Conservation (phyloP, 139 green algal species). For the Gonium pectorale region DNA sequence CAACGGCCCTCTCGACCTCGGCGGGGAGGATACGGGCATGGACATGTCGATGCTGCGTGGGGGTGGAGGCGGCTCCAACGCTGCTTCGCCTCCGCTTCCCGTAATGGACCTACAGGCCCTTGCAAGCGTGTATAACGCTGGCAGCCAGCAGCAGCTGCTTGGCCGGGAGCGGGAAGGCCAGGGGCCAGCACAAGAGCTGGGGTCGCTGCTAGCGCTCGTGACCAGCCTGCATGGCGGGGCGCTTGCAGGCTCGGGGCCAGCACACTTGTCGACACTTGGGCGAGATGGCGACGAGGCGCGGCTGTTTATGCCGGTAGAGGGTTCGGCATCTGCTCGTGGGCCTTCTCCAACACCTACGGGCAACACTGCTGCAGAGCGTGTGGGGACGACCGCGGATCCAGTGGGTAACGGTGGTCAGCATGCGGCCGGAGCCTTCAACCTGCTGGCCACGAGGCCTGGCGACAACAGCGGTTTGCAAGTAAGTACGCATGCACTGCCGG, state of each 20-base stretch:
- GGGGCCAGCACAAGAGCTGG: neutral
- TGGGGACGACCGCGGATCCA: too few relatives aligned
- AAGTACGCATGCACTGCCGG: too few relatives aligned
- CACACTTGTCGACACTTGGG: too few relatives aligned
- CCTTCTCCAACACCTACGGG: too few relatives aligned
- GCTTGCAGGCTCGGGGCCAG: neutral
- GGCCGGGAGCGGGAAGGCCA: neutral
- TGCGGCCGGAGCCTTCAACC: too few relatives aligned
- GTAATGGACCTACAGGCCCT: constrained; percentile 24
- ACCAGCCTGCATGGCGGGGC: neutral
- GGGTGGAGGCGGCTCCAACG: neutral
- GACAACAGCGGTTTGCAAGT: too few relatives aligned
- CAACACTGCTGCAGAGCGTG: too few relatives aligned
- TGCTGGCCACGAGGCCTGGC: too few relatives aligned
- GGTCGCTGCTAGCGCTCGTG: neutral
- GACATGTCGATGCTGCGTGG: neutral
- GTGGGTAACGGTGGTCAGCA: too few relatives aligned
- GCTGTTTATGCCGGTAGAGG: too few relatives aligned
- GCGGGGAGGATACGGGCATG: neutral
- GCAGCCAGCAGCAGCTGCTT: neutral
- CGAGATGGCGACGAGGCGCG: too few relatives aligned
- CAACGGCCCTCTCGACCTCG: neutral
- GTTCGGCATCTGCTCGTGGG: too few relatives aligned
- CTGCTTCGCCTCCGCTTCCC: neutral
- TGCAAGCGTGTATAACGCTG: neutral